phyloP scores from a whole-genome alignment of 116 monocot genomes.

The Phalaenopsis hybrid region DNA sequence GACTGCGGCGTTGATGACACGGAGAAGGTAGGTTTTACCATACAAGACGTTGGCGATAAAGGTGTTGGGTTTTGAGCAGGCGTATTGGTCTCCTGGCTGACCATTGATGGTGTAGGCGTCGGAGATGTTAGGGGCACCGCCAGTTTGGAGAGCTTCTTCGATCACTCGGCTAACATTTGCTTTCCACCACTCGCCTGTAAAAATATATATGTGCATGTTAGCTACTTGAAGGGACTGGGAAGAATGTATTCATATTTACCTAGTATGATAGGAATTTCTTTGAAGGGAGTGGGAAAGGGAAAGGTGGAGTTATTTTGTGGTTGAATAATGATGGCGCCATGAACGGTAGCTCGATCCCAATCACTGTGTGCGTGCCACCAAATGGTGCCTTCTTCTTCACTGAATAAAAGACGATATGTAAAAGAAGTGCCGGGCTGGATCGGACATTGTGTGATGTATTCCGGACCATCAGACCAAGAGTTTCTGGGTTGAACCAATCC shows the following conservation, averaged over 20 bases:
- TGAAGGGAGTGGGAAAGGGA: constrained; percentile 31
- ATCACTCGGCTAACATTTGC: constrained; percentile 14
- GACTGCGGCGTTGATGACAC: constrained; percentile 36
- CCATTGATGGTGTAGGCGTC: constrained; percentile 50
- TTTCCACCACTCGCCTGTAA: constrained; percentile 38
- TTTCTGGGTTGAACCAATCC: constrained; percentile 32
- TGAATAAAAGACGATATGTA: constrained; percentile 20
- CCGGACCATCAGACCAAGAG: constrained; percentile 67
- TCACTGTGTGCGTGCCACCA: constrained; percentile 47
- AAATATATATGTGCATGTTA: no score
- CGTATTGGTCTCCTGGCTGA: constrained; percentile 37
- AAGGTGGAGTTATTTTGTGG: constrained; percentile 12
- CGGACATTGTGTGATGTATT: constrained; percentile 62
- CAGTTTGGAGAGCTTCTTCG: background rate
- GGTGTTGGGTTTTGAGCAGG: constrained; percentile 30
- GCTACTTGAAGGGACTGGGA: no score
- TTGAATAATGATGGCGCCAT: constrained; percentile 35
- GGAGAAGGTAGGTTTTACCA: constrained; percentile 46
- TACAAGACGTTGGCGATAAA: constrained; percentile 20
- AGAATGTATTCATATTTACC: background rate
- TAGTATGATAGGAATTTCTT: constrained; percentile 34
- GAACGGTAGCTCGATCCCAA: constrained; percentile 34
- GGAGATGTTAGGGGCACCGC: constrained; percentile 12
- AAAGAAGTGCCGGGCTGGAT: constrained; percentile 29
- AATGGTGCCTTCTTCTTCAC: constrained; percentile 36